phyloP scores from a whole-genome alignment of 2,329 filamentous ascomycete species.

The Botrytis pseudocinerea region DNA sequence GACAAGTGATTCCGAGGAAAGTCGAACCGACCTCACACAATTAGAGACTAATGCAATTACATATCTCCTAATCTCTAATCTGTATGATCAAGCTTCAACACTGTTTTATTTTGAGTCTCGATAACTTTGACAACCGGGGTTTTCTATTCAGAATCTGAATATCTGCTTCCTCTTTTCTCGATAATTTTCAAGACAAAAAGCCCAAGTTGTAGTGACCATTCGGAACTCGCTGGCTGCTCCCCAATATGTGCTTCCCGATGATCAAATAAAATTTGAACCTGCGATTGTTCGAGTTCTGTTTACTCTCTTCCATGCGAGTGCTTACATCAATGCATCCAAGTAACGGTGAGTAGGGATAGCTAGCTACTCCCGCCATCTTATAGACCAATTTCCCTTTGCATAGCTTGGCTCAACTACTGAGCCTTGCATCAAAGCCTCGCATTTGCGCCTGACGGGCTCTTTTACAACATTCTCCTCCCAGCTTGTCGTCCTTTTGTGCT shows the following conservation, averaged over 20 bases:
- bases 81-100: background rate
- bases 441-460: slow-evolving; percentile 15
- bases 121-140: background rate
- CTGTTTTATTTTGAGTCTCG: background rate
- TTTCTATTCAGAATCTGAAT: background rate
- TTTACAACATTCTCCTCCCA: slow-evolving; percentile 8
- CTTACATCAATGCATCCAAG: background rate
- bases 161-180: background rate
- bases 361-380: slow-evolving; percentile 21
- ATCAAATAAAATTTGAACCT: background rate
- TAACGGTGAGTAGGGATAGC: background rate
- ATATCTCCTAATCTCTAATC: background rate
- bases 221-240: background rate
- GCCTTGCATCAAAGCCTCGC: slow-evolving; percentile 22
- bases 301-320: background rate
- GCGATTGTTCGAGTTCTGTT: background rate
- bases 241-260: background rate
- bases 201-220: background rate
- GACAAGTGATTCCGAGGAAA: background rate
- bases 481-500: slow-evolving; percentile 9
- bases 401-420: slow-evolving; percentile 23
- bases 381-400: slow-evolving; percentile 23
- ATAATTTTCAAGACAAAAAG: background rate
- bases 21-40: background rate
- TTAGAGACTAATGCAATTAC: background rate